Evolutionary conservation across 495 filamentous ascomycete species (phyloP).

Genomic region (Lentithecium fluviatile): DNA sequence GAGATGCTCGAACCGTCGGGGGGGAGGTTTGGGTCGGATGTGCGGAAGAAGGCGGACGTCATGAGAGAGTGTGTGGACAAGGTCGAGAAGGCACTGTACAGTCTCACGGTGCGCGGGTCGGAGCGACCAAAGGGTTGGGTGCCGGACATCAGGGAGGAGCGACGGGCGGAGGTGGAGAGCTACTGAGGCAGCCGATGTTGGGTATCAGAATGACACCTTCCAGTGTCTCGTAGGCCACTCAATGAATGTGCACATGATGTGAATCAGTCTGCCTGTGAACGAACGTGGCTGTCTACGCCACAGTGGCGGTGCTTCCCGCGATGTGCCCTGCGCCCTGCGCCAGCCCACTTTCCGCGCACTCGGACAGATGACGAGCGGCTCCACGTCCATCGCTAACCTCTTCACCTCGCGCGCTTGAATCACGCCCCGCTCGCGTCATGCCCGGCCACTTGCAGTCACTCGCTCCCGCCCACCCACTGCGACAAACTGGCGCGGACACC

Average conservation of each 20-base stretch:
- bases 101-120: conserved; percentile 76
- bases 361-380: neutral
- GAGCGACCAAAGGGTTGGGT: conserved; percentile 92
- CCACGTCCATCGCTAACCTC: neutral
- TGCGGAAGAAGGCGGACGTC: conserved; percentile 77
- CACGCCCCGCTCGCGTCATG: neutral
- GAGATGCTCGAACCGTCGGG: conserved; percentile 62
- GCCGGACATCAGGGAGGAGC: conserved; percentile 64
- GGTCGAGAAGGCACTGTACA: conserved; percentile 87
- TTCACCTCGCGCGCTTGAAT: neutral
- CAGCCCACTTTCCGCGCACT: too few relatives aligned
- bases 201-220: too few relatives aligned
- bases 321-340: too few relatives aligned
- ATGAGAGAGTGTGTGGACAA: conserved; percentile 89
- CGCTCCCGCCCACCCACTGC: conserved; percentile 16
- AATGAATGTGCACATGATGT: too few relatives aligned
- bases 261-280: too few relatives aligned
- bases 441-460: neutral
- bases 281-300: too few relatives aligned
- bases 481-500: conserved; percentile 9
- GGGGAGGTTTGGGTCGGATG: conserved; percentile 56
- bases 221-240: too few relatives aligned
- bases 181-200: conserved; percentile 19
- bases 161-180: conserved; percentile 26
- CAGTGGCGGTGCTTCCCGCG: too few relatives aligned